phyloP scores from a whole-genome alignment of 83 land plant genomes.

The Picea engelmannii region DNA sequence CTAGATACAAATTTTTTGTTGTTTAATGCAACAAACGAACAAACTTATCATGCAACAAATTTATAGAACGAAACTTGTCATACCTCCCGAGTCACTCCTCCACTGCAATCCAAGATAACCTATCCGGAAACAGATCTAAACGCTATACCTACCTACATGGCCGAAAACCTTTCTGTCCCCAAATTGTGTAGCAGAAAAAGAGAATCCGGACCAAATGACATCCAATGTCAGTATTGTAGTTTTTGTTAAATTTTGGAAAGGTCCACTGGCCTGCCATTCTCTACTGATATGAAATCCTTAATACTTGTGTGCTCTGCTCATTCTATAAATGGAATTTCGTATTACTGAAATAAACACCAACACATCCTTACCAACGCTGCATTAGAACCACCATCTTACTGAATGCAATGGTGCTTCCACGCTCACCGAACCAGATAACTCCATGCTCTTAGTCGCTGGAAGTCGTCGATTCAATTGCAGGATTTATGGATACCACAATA shows the following conservation, averaged over 20 bases:
- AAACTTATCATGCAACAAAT: too few relatives aligned
- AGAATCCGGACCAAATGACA: slow-evolving; percentile 5
- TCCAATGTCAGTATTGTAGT: not conserved
- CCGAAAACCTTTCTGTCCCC: not conserved
- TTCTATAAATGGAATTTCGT: not conserved
- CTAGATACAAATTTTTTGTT: too few relatives aligned
- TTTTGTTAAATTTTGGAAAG: not conserved
- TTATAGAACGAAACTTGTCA: too few relatives aligned
- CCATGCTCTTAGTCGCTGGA: too few relatives aligned
- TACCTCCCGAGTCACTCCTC: too few relatives aligned
- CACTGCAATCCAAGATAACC: not conserved
- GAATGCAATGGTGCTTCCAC: not conserved
- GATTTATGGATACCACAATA: too few relatives aligned
- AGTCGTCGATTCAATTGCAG: too few relatives aligned
- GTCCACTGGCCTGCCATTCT: not conserved
- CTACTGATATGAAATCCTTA: not conserved
- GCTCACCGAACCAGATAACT: too few relatives aligned
- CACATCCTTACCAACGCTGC: not conserved
- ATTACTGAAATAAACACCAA: not conserved
- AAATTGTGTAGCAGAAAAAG: not conserved
- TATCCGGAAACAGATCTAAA: not conserved
- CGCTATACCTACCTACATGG: not conserved
- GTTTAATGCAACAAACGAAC: too few relatives aligned
- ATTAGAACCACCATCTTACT: not conserved
- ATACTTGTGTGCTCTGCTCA: not conserved